phyloP scores from a whole-genome alignment of 495 filamentous ascomycete species.

The Xanthoparmelia taractica region DNA sequence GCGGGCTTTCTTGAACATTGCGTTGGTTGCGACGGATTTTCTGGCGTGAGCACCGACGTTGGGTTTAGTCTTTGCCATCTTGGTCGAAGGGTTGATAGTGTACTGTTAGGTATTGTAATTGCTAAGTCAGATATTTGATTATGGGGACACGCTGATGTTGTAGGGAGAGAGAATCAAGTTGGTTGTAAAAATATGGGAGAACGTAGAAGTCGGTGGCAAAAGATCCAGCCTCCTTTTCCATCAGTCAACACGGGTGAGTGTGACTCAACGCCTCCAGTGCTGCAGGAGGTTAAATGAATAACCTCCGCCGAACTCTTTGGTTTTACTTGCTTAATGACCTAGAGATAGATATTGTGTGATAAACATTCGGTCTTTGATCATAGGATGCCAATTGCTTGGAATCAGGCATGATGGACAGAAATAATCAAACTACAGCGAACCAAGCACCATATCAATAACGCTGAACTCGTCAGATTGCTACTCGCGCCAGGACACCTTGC shows the following conservation, averaged over 20 bases:
- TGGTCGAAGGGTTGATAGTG: not conserved
- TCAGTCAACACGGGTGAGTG: not conserved
- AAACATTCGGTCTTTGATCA: not conserved
- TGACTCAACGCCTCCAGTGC: not conserved
- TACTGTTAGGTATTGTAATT: not conserved
- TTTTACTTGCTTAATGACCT: not conserved
- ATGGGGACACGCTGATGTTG: too few relatives aligned
- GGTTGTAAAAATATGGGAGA: not conserved
- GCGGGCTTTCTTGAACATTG: slow-evolving; percentile 11
- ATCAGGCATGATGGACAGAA: not conserved
- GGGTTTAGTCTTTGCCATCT: slow-evolving; percentile 11
- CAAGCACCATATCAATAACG: not conserved
- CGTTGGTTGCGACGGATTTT: slow-evolving; percentile 10
- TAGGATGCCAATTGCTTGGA: not conserved
- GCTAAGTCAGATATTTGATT: not conserved
- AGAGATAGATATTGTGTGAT: not conserved
- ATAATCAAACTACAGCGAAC: not conserved
- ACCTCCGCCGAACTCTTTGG: not conserved
- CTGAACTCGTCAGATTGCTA: not conserved
- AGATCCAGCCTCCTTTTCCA: slow-evolving; percentile 1
- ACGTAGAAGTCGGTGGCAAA: slow-evolving; percentile 4
- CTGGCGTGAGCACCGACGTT: slow-evolving; percentile 1
- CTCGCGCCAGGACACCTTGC: not conserved
- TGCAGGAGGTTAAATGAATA: not conserved
- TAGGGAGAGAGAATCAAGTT: not conserved